Percentiles rank a stretch among this genome's conserved stretches.
These are phyloP conservation scores for Astrephomene gubernaculifera DNA, from an alignment of 139 green algal species.

Conservation along the genomic window DNA sequence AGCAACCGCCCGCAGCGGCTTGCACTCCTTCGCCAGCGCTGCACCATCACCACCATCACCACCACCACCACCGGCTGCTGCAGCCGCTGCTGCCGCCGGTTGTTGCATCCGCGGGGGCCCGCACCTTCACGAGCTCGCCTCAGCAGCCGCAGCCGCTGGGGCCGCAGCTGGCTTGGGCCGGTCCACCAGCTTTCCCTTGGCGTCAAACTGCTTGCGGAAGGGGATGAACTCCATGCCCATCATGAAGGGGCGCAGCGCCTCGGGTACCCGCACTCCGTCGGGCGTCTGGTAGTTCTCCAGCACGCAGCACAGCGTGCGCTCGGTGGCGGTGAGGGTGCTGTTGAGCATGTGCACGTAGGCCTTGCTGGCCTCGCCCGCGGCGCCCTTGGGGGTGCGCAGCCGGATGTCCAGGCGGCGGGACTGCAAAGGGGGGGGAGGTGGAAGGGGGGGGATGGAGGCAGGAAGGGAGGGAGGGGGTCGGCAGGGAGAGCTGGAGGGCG, in stretches of 20 bases:
- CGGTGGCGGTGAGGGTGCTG: conserved; percentile 94
- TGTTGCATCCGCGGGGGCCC: conserved; percentile 9
- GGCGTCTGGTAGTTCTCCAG: conserved; percentile 97
- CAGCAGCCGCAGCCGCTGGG: background rate
- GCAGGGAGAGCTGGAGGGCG: too few species aligned
- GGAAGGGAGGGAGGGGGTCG: background rate
- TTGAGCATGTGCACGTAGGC: conserved; percentile 99
- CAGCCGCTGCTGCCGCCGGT: too few species aligned
- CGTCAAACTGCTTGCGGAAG: conserved; percentile 80
- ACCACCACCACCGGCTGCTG: background rate
- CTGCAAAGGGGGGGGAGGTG: conserved; percentile 54
- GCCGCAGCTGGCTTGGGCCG: conserved; percentile 20
- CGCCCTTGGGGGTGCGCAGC: conserved; percentile 64
- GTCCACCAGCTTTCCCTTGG: conserved; percentile 81
- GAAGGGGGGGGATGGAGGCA: background rate
- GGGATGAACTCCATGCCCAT: conserved; percentile 95
- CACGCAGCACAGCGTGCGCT: conserved; percentile 98
- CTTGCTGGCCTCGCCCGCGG: conserved; percentile 74
- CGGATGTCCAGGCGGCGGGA: conserved; percentile 89
- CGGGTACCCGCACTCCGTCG: conserved; percentile 62
- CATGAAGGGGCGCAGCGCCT: conserved; percentile 93
- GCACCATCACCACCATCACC: background rate
- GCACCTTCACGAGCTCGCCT: conserved; percentile 28
- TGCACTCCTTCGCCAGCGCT: too few species aligned
- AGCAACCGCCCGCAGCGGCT: too few species aligned